These are phyloP conservation scores for Fomitopsis betulina DNA, from an alignment of 1,284 basidiomycete genomes.

Conservation along the genomic window DNA sequence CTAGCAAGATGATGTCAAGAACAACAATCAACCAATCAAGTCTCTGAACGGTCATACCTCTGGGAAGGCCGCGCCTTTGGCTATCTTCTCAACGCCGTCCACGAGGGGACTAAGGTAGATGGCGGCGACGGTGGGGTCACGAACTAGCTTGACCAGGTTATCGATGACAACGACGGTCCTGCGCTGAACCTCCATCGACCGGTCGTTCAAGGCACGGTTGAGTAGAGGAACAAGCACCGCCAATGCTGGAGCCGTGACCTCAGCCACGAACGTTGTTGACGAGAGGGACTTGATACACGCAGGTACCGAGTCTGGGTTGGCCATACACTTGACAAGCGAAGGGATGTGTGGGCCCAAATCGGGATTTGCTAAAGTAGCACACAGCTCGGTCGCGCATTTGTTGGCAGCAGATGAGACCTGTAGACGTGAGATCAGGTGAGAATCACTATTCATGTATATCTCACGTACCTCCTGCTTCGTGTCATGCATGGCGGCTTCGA, in stretches of 20 bases:
- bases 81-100: conserved; percentile 90
- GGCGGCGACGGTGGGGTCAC: conserved; percentile 88
- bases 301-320: conserved; percentile 82
- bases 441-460: not conserved
- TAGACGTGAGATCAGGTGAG: not conserved
- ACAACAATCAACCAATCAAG: not conserved
- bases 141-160: conserved; percentile 97
- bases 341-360: conserved; percentile 92
- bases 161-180: conserved; percentile 90
- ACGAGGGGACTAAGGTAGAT: conserved; percentile 86
- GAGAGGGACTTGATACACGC: conserved; percentile 96
- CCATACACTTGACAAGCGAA: conserved; percentile 93
- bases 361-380: conserved; percentile 90
- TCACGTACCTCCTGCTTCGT: conserved; percentile 85
- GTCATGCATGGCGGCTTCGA: conserved; percentile 94
- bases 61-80: conserved; percentile 91
- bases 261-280: conserved; percentile 94
- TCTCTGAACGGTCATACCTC: conserved; percentile 52
- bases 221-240: conserved; percentile 95
- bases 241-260: conserved; percentile 94
- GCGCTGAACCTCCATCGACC: conserved; percentile 93
- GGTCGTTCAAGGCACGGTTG: conserved; percentile 90
- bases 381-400: conserved; percentile 93
- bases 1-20: conserved; percentile 30
- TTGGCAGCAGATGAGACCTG: conserved; percentile 86